Percentiles rank a stretch among this genome's conserved stretches.
Evolutionary conservation across 164 flowering plant species (phyloP).

Genomic region (Tetracentron sinense): DNA sequence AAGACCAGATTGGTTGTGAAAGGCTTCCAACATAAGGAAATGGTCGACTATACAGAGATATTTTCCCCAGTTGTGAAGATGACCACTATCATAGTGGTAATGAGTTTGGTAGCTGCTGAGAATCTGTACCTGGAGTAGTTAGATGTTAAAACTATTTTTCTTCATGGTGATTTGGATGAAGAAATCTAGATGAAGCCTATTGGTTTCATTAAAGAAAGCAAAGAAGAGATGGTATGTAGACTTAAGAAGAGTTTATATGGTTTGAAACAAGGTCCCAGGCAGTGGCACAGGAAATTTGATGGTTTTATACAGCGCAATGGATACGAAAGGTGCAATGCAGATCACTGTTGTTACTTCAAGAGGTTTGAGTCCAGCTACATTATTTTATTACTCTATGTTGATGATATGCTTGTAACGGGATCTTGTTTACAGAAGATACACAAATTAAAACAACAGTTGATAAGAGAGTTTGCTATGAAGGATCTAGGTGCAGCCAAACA

Average conservation of each 20-base stretch:
- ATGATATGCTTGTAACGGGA: neutral
- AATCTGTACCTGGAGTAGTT: too few relatives aligned
- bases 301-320: neutral
- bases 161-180: too few relatives aligned
- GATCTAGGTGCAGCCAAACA: neutral
- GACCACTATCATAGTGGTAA: too few relatives aligned
- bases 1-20: too few relatives aligned
- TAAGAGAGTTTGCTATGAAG: neutral
- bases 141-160: too few relatives aligned
- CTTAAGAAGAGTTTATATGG: neutral
- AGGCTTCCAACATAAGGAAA: too few relatives aligned
- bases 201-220: too few relatives aligned
- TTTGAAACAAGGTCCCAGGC: neutral
- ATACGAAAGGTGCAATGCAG: neutral
- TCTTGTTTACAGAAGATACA: neutral
- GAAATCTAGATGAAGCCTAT: too few relatives aligned
- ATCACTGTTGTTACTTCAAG: slow-evolving; percentile 5
- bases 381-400: slow-evolving; percentile 1
- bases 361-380: neutral
- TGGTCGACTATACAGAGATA: too few relatives aligned
- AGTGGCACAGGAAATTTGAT: too few relatives aligned
- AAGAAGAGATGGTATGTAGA: slow-evolving; percentile 2
- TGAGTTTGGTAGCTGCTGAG: too few relatives aligned
- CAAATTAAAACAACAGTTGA: slow-evolving; percentile 1
- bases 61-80: too few relatives aligned